Base-by-base conservation (phyloP, 2,329 filamentous ascomycete species). In the Talaromyces sp. region DNA sequence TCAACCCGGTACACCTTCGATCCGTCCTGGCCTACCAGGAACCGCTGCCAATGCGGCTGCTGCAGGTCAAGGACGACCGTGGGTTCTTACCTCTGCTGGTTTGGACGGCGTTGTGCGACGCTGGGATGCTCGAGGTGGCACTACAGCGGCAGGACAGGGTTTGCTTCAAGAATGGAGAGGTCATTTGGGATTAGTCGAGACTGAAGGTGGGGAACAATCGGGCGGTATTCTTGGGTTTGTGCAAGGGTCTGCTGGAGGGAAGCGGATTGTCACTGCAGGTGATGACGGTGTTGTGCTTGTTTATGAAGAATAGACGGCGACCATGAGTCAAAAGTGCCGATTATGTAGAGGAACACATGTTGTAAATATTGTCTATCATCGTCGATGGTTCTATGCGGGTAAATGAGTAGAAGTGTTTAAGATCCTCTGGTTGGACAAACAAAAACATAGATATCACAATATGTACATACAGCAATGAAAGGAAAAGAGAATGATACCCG, bases 201-300 rank as follows among this genome's bases (percentile, higher is more conserved):
- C 76, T 43, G 73, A 75, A 78, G 91, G 71, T 89, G 93, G 35
- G 87, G 91, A 74, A 90, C 92, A 80, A 89, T 92, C 25, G 9
- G 94, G 93, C 39, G 94, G 94, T 62, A 89, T 98, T 9, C 79
- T 98, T 70, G 93, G 90, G 0, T 99, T 98, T 74, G 93, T 96
- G 61, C 93, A 97, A 78, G 83, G 82, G 2, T 88, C 89, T 7
- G 47, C 22, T 22, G 84, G 89, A 75, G 92, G 92, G 0, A 86
- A 88, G 77, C 84, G 88, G 69, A 83, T 98, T 58, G 85, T 97
- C 4, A 98, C 95, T 6, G 95, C 93, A 1, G 95, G 95, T 27
- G 95, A 99, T 79, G 95, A 99, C 71, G 78, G 79, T 9, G 75
- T 83, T 63, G 73, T 78, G 5, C 70, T 83, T 62, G 77, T 83